Conservation (phyloP, 306 rosid genomes). For the Acacia acuminata region DNA sequence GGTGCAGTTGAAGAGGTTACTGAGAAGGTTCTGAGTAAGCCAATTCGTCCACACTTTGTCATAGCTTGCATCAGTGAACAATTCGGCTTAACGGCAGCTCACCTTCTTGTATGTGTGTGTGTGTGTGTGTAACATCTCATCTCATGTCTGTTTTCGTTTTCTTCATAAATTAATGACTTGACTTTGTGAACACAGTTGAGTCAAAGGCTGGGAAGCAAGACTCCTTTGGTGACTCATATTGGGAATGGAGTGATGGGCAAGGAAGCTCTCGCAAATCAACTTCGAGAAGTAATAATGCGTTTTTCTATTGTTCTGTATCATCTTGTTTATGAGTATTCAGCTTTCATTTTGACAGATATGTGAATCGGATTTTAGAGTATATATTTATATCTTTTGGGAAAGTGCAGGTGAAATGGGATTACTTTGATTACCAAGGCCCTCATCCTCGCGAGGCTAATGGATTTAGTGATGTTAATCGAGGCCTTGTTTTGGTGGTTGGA, state of each 20-base stretch:
- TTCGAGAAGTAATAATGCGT: constrained; percentile 20
- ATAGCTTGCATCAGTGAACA: constrained; percentile 36
- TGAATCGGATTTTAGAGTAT: not conserved
- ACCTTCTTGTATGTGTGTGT: not conserved
- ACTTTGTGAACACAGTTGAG: constrained; percentile 22
- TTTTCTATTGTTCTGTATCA: not conserved
- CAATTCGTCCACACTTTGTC: constrained; percentile 59
- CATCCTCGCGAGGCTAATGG: constrained; percentile 12
- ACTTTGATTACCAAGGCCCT: not conserved
- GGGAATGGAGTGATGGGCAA: constrained; percentile 33
- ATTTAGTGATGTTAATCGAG: not conserved
- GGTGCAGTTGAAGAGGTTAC: constrained; percentile 52
- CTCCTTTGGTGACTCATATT: constrained; percentile 33
- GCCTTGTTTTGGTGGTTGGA: constrained; percentile 33
- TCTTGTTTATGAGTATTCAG: not conserved
- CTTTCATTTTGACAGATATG: not conserved
- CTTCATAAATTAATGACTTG: not conserved
- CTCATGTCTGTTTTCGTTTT: not conserved
- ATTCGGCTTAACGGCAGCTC: constrained; percentile 28
- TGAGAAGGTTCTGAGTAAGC: constrained; percentile 47
- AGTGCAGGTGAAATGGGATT: constrained; percentile 34
- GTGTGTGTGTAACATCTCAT: not conserved
- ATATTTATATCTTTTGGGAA: not conserved
- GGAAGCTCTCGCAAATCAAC: constrained; percentile 11
- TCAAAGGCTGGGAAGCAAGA: constrained; percentile 17